Percentiles rank a stretch among this genome's conserved stretches.
phyloP scores from a whole-genome alignment of 352 stramenopile species.

The Saprolegnia parasitica region DNA sequence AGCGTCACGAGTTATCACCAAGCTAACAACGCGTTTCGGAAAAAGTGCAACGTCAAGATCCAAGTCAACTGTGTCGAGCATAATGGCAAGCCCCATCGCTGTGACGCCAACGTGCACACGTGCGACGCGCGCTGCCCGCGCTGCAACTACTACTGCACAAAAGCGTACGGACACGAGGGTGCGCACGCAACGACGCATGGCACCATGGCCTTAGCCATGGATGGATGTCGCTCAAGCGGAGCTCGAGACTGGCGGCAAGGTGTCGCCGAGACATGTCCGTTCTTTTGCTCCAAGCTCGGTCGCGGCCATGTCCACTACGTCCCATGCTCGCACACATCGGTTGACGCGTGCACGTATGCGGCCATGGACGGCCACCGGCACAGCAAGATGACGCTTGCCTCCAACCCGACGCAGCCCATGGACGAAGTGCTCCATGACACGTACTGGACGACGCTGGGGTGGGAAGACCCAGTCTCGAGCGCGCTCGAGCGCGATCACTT shows the following conservation, averaged over 20 bases:
- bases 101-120: conserved; percentile 47
- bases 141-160: conserved; percentile 73
- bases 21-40: conserved; percentile 71
- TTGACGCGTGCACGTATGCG: conserved; percentile 43
- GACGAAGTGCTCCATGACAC: conserved; percentile 72
- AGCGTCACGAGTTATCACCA: conserved; percentile 37
- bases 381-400: conserved; percentile 49
- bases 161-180: conserved; percentile 47
- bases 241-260: conserved; percentile 56
- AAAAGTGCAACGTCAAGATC: conserved; percentile 50
- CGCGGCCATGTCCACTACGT: conserved; percentile 72
- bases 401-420: conserved; percentile 44
- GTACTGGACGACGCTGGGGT: conserved; percentile 71
- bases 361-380: conserved; percentile 55
- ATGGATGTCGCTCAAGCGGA: conserved; percentile 68
- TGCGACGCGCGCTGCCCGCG: conserved; percentile 63
- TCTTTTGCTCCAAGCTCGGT: conserved; percentile 77
- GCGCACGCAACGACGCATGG: conserved; percentile 70
- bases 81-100: conserved; percentile 39
- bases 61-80: conserved; percentile 42
- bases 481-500: conserved; percentile 60
- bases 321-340: conserved; percentile 44
- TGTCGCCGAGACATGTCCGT: conserved; percentile 72
- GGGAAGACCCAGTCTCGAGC: conserved; percentile 63
- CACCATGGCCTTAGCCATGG: conserved; percentile 71